Conservation (phyloP, 2,329 filamentous ascomycete species). For the Penicillium rolfsii region DNA sequence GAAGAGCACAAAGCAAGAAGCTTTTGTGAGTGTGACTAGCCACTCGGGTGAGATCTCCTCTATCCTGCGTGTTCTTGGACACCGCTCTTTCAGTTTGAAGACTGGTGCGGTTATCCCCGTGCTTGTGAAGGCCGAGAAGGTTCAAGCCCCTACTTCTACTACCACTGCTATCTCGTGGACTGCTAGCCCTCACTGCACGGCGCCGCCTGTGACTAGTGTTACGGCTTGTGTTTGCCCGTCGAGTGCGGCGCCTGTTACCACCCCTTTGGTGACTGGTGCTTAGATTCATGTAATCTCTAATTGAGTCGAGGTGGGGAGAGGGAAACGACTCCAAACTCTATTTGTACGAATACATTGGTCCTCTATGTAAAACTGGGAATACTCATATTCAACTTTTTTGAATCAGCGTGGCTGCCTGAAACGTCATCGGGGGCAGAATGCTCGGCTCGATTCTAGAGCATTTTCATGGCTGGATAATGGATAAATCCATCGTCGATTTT, state of each 20-base stretch:
- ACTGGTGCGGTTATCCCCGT: conserved; percentile 58
- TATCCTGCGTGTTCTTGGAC: conserved; percentile 51
- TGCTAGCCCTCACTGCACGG: conserved; percentile 37
- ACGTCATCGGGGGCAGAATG: not conserved
- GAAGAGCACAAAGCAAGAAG: conserved; percentile 40
- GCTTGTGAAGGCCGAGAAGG: conserved; percentile 49
- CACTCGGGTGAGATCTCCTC: conserved; percentile 62
- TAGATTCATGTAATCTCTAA: not conserved
- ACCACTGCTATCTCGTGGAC: conserved; percentile 35
- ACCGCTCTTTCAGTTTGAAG: conserved; percentile 49
- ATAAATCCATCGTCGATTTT: not conserved
- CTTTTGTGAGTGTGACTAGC: conserved; percentile 58
- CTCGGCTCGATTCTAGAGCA: not conserved
- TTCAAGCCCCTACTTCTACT: conserved; percentile 5
- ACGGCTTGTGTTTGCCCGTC: conserved; percentile 37
- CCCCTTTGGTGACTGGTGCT: conserved; percentile 28
- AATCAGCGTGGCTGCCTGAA: not conserved
- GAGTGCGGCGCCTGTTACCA: conserved; percentile 36
- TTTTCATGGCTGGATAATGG: not conserved
- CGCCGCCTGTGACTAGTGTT: conserved; percentile 36
- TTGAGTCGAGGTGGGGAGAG: too few relatives aligned
- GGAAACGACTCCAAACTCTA: too few relatives aligned
- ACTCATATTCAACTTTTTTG: not conserved
- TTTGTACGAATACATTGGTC: not conserved
- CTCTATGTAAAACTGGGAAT: not conserved